Conservation (phyloP, 495 filamentous ascomycete species). For the Cladorrhinum samala region DNA sequence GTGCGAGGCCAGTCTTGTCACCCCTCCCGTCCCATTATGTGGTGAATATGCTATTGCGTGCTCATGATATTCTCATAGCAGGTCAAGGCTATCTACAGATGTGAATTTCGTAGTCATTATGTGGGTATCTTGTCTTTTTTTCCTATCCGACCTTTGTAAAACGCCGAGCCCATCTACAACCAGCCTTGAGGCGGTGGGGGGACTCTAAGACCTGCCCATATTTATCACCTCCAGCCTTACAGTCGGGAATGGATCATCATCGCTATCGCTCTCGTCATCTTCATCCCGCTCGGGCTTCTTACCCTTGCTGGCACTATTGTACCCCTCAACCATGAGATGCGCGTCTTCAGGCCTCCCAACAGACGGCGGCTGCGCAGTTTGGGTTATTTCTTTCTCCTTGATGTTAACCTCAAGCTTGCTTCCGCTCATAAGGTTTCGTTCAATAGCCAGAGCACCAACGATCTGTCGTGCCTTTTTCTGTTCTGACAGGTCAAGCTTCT, state of each 20-base stretch:
- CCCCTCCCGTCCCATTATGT: no score
- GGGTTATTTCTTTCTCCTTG: conserved; percentile 38
- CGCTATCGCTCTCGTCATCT: conserved; percentile 8
- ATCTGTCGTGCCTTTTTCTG: conserved; percentile 24
- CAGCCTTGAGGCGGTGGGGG: no score
- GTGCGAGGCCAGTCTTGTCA: neutral
- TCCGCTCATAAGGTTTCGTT: conserved; percentile 37
- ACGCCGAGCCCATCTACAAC: no score
- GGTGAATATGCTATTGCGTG: no score
- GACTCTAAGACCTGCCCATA: neutral
- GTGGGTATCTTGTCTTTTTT: no score
- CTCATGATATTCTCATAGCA: no score
- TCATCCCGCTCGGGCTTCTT: conserved; percentile 8
- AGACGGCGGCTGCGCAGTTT: conserved; percentile 27
- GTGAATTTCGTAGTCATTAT: neutral
- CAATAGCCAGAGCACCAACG: conserved; percentile 43
- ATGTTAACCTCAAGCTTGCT: conserved; percentile 35
- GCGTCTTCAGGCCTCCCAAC: conserved; percentile 19
- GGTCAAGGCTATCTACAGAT: no score
- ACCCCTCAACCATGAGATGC: conserved; percentile 44
- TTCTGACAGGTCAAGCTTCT: conserved; percentile 11
- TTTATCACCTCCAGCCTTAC: conserved; percentile 12
- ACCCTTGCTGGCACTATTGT: conserved; percentile 30
- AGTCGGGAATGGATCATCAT: conserved; percentile 15
- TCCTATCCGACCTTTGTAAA: no score